Base-by-base conservation (phyloP, 2,329 filamentous ascomycete genomes). In the Alternaria triticimaculans region DNA sequence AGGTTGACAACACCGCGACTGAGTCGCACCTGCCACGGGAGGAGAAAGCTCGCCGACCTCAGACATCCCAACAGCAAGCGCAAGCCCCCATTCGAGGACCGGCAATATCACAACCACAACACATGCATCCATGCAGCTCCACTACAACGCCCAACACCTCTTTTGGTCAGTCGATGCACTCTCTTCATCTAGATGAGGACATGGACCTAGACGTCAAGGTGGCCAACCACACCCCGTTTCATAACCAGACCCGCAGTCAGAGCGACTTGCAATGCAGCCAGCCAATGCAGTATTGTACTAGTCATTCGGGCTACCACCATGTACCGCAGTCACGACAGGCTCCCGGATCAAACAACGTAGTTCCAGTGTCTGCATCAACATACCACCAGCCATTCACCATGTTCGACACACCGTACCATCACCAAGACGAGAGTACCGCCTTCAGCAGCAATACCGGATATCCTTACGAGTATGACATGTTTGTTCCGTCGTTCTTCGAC, bases 1-100 rank as follows among this genome's bases (percentile, higher is more conserved):
- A 73, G 49, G 56, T 65, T 11, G 72, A 74, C 11, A 69, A 75
- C 43, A 67, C 66, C 18, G 4, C 20, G 26, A 45, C 26, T 14
- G 23, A 37, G 14, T 58, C 43, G 23, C 41, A 54, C 44, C 21
- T 28, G 21, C 33, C 14, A 20, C 0, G 3, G 10, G 14, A 60
- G n/a, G 20, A 37, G 21, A 21, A 44, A 6, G 21, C 15, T 25
- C 55, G 21, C 8, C 45, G 41, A 10, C 8, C 9, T 5, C 49
- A 4, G 6, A 49, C 33, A 20, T 11, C 33, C 26, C 54, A 12
- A 15, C 46, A 55, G 41, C 59, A 60, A 18, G 37, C 18, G 9
- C 20, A 41, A 8, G 28, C 30, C 20, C 18, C 55, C 37, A 3
- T 20, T 8, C 48, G 11, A n/a, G 49, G 33, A 48, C 23, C 14